Conservation (phyloP, 345 rosid species). For the Sonneratia alba region DNA sequence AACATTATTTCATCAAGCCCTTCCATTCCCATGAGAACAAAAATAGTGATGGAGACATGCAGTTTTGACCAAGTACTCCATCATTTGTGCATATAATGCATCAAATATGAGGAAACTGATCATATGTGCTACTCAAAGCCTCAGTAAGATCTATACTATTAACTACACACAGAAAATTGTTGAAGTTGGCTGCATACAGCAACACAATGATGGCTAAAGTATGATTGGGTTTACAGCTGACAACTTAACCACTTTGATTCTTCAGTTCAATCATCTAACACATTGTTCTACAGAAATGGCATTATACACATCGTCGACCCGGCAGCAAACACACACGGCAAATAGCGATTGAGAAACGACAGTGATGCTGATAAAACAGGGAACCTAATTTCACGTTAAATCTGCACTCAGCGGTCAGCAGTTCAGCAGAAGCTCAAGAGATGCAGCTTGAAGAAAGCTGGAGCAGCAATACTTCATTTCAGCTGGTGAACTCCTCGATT, state of each 20-base stretch:
- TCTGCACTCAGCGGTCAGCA: background rate
- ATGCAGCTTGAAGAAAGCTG: background rate
- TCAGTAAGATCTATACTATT: background rate
- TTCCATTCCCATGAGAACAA: background rate
- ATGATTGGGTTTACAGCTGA: background rate
- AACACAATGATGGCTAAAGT: background rate
- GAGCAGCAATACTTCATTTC: background rate
- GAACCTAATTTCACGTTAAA: background rate
- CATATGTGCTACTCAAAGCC: too few species aligned
- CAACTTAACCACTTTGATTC: background rate
- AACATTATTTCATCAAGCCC: background rate
- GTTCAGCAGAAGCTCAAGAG: conserved; percentile 1
- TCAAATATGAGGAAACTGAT: too few species aligned
- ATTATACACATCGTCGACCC: background rate
- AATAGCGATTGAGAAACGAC: background rate
- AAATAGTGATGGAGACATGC: background rate
- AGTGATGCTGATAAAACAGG: background rate
- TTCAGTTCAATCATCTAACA: background rate
- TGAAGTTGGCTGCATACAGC: background rate
- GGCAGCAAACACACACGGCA: background rate
- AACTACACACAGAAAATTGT: background rate
- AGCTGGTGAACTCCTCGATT: background rate
- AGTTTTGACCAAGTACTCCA: background rate
- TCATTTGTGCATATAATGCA: background rate
- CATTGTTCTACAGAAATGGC: background rate